phyloP scores from a whole-genome alignment of 2,329 filamentous ascomycete species.

The Neopestalotiopsis sp. region DNA sequence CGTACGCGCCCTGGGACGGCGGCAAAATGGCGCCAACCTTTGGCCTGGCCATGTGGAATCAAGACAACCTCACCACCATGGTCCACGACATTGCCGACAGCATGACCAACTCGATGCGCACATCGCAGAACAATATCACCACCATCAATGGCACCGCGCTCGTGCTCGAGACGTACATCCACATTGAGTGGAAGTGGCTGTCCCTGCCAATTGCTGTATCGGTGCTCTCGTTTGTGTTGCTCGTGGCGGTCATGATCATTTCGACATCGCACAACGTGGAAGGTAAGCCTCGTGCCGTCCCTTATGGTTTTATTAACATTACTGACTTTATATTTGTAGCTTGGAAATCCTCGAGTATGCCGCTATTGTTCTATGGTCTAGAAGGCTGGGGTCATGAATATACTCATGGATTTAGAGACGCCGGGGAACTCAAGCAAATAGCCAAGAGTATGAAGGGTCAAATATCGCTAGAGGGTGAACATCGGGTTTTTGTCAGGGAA shows the following conservation, averaged over 20 bases:
- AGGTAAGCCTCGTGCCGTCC: background rate
- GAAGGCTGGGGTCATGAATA: slow-evolving; percentile 13
- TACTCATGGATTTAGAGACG: background rate
- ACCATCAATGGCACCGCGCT: background rate
- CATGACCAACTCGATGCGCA: slow-evolving; percentile 23
- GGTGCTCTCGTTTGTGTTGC: slow-evolving; percentile 16
- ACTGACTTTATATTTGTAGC: background rate
- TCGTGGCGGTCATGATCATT: slow-evolving; percentile 9
- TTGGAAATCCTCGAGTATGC: slow-evolving; percentile 22
- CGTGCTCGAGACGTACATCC: slow-evolving; percentile 17
- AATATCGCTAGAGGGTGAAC: background rate
- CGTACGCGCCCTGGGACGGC: slow-evolving; percentile 7
- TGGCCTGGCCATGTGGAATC: slow-evolving; percentile 16
- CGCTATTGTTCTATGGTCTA: slow-evolving; percentile 20
- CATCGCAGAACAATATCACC: slow-evolving; percentile 18
- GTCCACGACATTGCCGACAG: slow-evolving; percentile 17
- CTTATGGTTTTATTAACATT: background rate
- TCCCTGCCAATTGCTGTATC: slow-evolving; percentile 19
- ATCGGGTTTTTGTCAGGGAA: background rate
- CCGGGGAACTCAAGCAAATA: background rate
- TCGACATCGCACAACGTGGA: background rate
- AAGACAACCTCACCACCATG: slow-evolving; percentile 7
- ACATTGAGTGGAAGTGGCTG: slow-evolving; percentile 23
- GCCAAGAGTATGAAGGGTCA: background rate
- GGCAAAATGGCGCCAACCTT: slow-evolving; percentile 16